Percentiles rank a stretch among this genome's conserved stretches.
phyloP scores from a whole-genome alignment of 2,329 filamentous ascomycete genomes.

The Apiospora malaysiana region DNA sequence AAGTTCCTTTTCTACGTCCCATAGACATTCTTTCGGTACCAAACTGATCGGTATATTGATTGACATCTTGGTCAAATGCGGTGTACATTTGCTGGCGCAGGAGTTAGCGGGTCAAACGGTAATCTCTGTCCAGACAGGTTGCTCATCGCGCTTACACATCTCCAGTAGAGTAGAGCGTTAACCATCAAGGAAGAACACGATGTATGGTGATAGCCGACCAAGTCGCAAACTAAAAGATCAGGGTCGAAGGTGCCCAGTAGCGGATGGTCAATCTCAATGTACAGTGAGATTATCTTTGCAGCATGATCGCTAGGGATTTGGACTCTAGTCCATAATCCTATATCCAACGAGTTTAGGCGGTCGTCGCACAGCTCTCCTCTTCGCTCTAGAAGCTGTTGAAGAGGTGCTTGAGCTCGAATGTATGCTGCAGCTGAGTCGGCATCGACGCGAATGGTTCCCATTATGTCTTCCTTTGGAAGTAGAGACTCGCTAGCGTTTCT shows the following conservation, averaged over 20 bases:
- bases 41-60: constrained; percentile 30
- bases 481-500: not conserved
- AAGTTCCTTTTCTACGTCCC: constrained; percentile 28
- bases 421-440: not conserved
- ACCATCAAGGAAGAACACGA: constrained; percentile 44
- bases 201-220: constrained; percentile 31
- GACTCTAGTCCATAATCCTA: constrained; percentile 43
- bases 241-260: constrained; percentile 44
- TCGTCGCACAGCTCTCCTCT: constrained; percentile 31
- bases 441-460: not conserved
- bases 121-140: not conserved
- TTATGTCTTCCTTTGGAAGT: not conserved
- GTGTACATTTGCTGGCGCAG: constrained; percentile 42
- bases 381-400: not conserved
- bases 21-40: constrained; percentile 33
- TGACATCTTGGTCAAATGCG: constrained; percentile 33
- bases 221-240: constrained; percentile 40
- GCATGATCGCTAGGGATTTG: constrained; percentile 36
- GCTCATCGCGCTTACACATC: constrained; percentile 37
- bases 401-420: not conserved
- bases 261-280: constrained; percentile 45
- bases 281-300: constrained; percentile 41
- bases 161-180: constrained; percentile 42
- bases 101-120: not conserved
- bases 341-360: constrained; percentile 35